Evolutionary conservation across 441 rosid species (phyloP), one percentile per base, ranked within the genome.

Genomic region (Gossypium gossypioides): DNA sequence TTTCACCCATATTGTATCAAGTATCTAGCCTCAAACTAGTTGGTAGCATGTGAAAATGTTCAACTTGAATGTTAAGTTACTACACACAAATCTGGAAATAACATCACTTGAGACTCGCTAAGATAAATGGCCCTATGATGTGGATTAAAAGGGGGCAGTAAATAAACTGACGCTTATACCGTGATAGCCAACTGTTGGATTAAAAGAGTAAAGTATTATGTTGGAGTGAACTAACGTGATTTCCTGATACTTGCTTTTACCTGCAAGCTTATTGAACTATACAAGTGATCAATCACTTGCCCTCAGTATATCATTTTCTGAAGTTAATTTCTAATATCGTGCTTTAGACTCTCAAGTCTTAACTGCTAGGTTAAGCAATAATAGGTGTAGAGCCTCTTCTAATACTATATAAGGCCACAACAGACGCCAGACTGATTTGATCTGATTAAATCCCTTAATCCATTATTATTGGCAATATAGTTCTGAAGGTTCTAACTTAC

Each of bases 401-500:
- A 46, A 63, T n/a, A 40, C 44, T 40, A 40, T 19, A 19, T 63
- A 9, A 68, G 71, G 25, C 52, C 25, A 50, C 44, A 50, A 3
- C 21, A 8, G 59, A 63, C 2, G 10, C 52, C 10, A 40, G 24
- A 40, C 29, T 40, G 51, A 50, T 50, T 50, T 68, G 59, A 68
- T 27, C 59, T 68, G 59, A 68, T 27, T 50, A 50, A 27, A 50
- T 40, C 12, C 46, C 46, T 40, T 40, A 40, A 40, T 40, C 46
- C 13, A 40, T 40, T 40, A 40, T 68, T 68, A 10, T 54, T 10
- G 22, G 50, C 16, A 52, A 52, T 54, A 42, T 72, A 16, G 19
- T 60, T 25, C 29, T 58, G 63, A 54, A 59, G 42, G 57, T 46
- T 42, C 60, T 22, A 58, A 75, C 58, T 61, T 85, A 65, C 29